These are phyloP conservation scores for Phytophthora cryptogea DNA, from an alignment of 352 stramenopile species.

Conservation along the genomic window DNA sequence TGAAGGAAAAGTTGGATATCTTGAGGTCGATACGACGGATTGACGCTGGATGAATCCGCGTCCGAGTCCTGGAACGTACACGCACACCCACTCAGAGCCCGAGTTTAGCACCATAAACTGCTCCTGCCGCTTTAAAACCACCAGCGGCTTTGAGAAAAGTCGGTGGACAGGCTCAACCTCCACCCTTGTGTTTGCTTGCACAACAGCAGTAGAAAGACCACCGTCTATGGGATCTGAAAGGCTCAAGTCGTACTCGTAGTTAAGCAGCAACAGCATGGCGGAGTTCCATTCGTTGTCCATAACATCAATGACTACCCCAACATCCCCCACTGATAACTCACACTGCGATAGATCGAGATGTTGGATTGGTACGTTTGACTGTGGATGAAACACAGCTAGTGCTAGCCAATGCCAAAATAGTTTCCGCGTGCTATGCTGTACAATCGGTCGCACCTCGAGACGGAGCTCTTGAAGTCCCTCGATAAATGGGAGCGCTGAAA, in stretches of 20 bases:
- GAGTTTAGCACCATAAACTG: constrained; percentile 14
- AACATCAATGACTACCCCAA: constrained; percentile 7
- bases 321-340: constrained; percentile 17
- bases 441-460: constrained; percentile 8
- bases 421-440: background rate
- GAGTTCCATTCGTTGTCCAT: constrained; percentile 17
- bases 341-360: constrained; percentile 21
- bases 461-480: constrained; percentile 12
- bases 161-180: constrained; percentile 19
- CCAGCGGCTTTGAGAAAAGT: constrained; percentile 21
- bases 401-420: constrained; percentile 29
- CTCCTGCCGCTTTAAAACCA: constrained; percentile 6
- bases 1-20: background rate
- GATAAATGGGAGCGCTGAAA: constrained; percentile 16
- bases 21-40: constrained; percentile 13
- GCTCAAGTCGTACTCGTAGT: background rate
- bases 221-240: background rate
- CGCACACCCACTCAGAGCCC: constrained; percentile 22
- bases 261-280: constrained; percentile 10
- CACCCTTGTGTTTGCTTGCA: constrained; percentile 21
- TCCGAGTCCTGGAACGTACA: constrained; percentile 25
- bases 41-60: constrained; percentile 22
- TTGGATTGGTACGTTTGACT: constrained; percentile 11
- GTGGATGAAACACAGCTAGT: constrained; percentile 24
- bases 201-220: constrained; percentile 1